Evolutionary conservation across 148 eudicot genomes (phyloP).

Genomic region (Suaeda aralocaspica): DNA sequence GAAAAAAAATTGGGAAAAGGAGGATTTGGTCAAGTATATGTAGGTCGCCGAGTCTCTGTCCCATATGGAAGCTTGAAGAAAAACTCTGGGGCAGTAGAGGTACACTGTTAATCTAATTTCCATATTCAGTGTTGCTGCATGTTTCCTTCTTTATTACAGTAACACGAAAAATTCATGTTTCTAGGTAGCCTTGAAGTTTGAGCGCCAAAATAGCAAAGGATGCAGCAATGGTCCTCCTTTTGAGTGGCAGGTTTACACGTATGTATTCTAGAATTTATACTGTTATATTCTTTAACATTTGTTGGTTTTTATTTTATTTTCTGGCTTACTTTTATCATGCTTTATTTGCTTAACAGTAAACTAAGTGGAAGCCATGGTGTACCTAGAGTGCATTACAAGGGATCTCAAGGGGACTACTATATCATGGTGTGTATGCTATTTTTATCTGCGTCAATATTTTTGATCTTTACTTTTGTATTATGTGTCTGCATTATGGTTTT

Average conservation of each 20-base stretch:
- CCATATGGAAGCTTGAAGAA: constrained; percentile 44
- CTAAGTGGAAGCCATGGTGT: constrained; percentile 93
- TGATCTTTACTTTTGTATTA: too few species aligned
- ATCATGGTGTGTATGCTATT: constrained; percentile 51
- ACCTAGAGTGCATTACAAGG: constrained; percentile 80
- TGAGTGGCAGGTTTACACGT: constrained; percentile 98
- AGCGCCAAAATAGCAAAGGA: constrained; percentile 80
- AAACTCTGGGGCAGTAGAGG: constrained; percentile 80
- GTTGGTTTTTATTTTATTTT: constrained; percentile 21
- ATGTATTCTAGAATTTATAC: background rate
- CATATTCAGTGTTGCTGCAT: background rate
- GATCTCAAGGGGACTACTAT: constrained; percentile 69
- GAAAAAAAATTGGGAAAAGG: constrained; percentile 83
- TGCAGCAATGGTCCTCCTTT: constrained; percentile 85
- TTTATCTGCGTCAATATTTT: background rate
- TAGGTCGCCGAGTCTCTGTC: constrained; percentile 58
- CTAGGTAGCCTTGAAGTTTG: constrained; percentile 86
- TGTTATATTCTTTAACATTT: background rate
- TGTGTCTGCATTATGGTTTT: background rate
- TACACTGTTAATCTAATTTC: constrained; percentile 15
- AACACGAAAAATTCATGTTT: background rate
- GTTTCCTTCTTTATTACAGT: too few species aligned
- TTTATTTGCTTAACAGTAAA: constrained; percentile 34
- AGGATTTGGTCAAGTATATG: constrained; percentile 92
- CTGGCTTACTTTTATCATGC: background rate